A percentile compares a stretch with the other conserved stretches of the same genome.
phyloP scores from a whole-genome alignment of 257 asterid genomes.

The Mentha longifolia region DNA sequence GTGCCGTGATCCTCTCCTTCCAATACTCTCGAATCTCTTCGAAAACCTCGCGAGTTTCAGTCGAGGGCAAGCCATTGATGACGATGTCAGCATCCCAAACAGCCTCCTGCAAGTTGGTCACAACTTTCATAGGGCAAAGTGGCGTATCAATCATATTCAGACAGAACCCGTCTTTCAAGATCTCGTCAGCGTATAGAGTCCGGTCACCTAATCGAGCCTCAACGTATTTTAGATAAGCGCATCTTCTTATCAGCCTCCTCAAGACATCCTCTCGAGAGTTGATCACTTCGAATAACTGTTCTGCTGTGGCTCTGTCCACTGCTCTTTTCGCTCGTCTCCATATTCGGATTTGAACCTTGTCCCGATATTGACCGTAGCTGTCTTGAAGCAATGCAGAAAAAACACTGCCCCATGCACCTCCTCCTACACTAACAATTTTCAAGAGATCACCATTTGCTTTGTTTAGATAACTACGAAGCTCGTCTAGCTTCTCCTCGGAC shows the following conservation, averaged over 20 bases:
- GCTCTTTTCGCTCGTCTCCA: conserved; percentile 84
- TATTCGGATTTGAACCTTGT: conserved; percentile 72
- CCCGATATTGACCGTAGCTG: conserved; percentile 73
- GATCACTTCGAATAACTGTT: conserved; percentile 81
- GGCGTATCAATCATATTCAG: conserved; percentile 93
- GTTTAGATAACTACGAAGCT: conserved; percentile 59
- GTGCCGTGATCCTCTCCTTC: conserved; percentile 79
- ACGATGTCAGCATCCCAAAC: conserved; percentile 96
- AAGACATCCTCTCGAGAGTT: conserved; percentile 85
- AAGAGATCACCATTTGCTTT: conserved; percentile 66
- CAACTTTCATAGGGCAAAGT: conserved; percentile 86
- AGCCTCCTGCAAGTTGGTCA: conserved; percentile 93
- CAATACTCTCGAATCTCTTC: conserved; percentile 80
- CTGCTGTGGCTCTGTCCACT: conserved; percentile 71
- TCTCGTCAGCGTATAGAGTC: conserved; percentile 80
- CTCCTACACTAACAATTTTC: conserved; percentile 86
- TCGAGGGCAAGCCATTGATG: conserved; percentile 87
- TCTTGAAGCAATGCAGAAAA: conserved; percentile 88
- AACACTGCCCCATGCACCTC: conserved; percentile 94
- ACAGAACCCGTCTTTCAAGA: conserved; percentile 85
- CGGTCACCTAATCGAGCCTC: conserved; percentile 93
- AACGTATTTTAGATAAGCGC: conserved; percentile 81
- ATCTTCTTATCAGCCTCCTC: conserved; percentile 84
- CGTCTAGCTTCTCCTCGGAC: conserved; percentile 72
- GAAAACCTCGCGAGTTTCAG: conserved; percentile 79